phyloP scores from a whole-genome alignment of 257 asterid genomes.

The Plantago ovata region DNA sequence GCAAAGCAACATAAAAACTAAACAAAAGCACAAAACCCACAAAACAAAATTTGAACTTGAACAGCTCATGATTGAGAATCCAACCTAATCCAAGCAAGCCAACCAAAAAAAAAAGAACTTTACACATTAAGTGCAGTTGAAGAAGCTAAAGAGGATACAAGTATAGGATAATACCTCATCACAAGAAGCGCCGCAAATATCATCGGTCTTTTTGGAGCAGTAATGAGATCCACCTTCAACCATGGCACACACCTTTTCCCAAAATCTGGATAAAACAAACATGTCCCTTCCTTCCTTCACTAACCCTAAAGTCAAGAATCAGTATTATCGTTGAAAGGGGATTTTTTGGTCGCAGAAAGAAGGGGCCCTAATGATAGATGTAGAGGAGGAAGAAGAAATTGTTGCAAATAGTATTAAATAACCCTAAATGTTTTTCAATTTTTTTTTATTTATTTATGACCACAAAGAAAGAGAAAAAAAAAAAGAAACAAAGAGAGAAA shows the following conservation, averaged over 20 bases:
- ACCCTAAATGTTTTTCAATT: too few species aligned
- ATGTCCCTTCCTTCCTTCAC: too few species aligned
- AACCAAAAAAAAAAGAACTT: background rate
- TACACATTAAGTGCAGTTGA: background rate
- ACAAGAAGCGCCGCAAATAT: conserved; percentile 40
- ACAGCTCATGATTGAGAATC: background rate
- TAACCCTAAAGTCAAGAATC: conserved; percentile 18
- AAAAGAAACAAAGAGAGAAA: too few species aligned
- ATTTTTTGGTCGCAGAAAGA: conserved; percentile 1
- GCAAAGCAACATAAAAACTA: background rate
- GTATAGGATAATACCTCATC: conserved; percentile 36
- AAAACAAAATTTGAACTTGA: background rate
- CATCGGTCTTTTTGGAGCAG: conserved; percentile 78
- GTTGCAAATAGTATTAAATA: background rate
- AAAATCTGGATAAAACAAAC: conserved; percentile 54
- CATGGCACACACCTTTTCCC: conserved; percentile 57
- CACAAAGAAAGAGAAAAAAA: conserved; percentile 7
- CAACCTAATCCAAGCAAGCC: conserved; percentile 1
- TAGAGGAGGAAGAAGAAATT: background rate
- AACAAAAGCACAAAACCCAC: background rate
- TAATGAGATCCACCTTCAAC: conserved; percentile 81
- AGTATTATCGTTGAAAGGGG: background rate
- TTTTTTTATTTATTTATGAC: background rate
- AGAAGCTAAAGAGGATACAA: background rate
- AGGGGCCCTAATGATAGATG: conserved; percentile 1